Percentiles rank a stretch among this genome's conserved stretches.
Evolutionary conservation across 805 yeast genomes (phyloP).

Genomic region (Metschnikowia kofuensis): DNA sequence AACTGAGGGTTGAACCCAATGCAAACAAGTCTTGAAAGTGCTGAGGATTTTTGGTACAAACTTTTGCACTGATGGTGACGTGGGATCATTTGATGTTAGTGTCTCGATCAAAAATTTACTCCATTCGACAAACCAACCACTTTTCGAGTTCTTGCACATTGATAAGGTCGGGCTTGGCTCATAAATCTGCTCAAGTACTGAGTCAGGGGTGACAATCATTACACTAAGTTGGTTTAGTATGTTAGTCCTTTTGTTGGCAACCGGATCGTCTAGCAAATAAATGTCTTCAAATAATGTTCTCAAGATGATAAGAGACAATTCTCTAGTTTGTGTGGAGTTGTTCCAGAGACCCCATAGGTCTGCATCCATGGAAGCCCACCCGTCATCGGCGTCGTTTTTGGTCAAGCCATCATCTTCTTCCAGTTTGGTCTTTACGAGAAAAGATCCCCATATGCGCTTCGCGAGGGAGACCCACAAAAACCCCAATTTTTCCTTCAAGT

Average conservation of each 20-base stretch:
- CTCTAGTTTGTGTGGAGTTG: constrained; percentile 59
- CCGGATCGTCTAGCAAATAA: constrained; percentile 85
- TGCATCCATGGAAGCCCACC: constrained; percentile 88
- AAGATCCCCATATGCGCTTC: constrained; percentile 86
- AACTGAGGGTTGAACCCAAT: constrained; percentile 84
- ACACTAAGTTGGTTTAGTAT: constrained; percentile 79
- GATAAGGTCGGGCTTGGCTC: constrained; percentile 62
- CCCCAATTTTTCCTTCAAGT: constrained; percentile 84
- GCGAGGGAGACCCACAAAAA: constrained; percentile 89
- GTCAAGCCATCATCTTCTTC: constrained; percentile 28
- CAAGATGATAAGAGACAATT: constrained; percentile 71
- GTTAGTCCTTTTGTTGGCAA: constrained; percentile 77
- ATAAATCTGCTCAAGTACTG: constrained; percentile 58
- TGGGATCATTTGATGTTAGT: constrained; percentile 28
- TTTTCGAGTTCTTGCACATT: constrained; percentile 61
- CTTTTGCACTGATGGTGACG: constrained; percentile 27
- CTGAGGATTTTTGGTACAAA: constrained; percentile 70
- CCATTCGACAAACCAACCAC: constrained; percentile 91
- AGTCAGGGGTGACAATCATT: constrained; percentile 73
- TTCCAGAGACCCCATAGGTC: constrained; percentile 76
- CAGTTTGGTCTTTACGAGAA: constrained; percentile 38
- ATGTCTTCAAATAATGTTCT: constrained; percentile 91
- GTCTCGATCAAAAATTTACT: constrained; percentile 33
- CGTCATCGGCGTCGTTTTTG: constrained; percentile 48
- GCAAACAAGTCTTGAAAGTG: constrained; percentile 83